Evolutionary conservation across 2,329 filamentous ascomycete species (phyloP), one percentile per base, ranked within the genome.

Genomic region (Microcyclospora pomicola): DNA sequence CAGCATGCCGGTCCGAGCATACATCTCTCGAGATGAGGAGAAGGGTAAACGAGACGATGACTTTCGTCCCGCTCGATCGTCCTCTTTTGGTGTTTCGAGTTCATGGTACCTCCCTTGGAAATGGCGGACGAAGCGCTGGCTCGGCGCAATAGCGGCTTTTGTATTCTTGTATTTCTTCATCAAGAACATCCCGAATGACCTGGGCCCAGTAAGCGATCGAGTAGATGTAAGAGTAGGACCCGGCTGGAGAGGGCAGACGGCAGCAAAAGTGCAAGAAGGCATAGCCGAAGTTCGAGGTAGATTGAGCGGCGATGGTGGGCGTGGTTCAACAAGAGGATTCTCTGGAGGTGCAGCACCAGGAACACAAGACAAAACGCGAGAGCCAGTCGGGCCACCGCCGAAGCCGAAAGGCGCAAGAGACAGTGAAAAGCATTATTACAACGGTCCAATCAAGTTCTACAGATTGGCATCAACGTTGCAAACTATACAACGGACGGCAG

Each of bases 381-480:
- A 48, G 36, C 53, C 51, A 7, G 45, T 37, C 16, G 51, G 46
- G 15, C 37, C 47, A 28, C 52, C 34, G 29, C 55, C 41, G 41
- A 42, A 34, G 45, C 51, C 15, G 42, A 39, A 31, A 39, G 6
- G 15, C 46, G 15, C 39, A 45, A 16, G 33, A 33, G 19, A 24
- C 5, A 15, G 12, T 31, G 30, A 15, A 31, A 55, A 57, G 39
- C 60, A 67, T 43, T 68, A 68, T 36, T 88, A 80, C 57, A 73
- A 78, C 44, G 86, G 83, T 1, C 72, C 72, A 2, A 68, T 92
- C 48, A 74, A 67, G 49, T 87, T 84, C 53, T 72, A 71, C 48
- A 59, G 72, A 9, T 69, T 95, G 31, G 73, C 72, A 1, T 52
- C 59, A 13, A 76, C 79, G 3, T 63, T 94, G 31, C 72, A 77